These are phyloP conservation scores for Fusarium falciforme DNA, from an alignment of 2,329 filamentous ascomycete genomes.

Conservation along the genomic window DNA sequence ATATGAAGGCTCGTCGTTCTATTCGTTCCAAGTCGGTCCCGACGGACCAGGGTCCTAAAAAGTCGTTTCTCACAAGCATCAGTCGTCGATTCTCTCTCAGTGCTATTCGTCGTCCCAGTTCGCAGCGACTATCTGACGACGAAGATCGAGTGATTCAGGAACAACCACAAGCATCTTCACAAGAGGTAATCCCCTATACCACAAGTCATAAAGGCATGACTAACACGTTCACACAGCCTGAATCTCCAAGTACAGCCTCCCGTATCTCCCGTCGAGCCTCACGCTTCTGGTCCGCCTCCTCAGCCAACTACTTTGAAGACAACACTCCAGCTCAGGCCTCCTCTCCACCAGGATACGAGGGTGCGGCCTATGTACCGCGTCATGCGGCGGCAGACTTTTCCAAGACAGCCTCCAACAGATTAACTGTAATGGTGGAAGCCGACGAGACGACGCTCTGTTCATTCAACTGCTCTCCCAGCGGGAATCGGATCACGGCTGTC, in stretches of 20 bases:
- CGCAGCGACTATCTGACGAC: conserved; percentile 26
- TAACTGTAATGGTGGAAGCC: conserved; percentile 31
- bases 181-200: conserved; percentile 3
- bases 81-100: conserved; percentile 27
- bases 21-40: conserved; percentile 32
- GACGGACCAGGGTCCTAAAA: conserved; percentile 6
- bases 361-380: conserved; percentile 43
- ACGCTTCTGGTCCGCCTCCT: conserved; percentile 38
- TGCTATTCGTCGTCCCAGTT: conserved; percentile 8
- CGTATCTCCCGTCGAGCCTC: conserved; percentile 35
- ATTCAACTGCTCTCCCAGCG: conserved; percentile 13
- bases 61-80: conserved; percentile 27
- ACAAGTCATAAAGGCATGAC: background rate
- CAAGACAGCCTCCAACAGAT: conserved; percentile 33
- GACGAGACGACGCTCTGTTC: conserved; percentile 41
- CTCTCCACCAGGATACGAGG: conserved; percentile 11
- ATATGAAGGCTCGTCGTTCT: conserved; percentile 27
- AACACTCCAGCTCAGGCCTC: conserved; percentile 10
- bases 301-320: conserved; percentile 34
- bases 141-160: conserved; percentile 11
- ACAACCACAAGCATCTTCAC: conserved; percentile 8
- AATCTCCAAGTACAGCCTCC: background rate
- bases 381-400: conserved; percentile 47
- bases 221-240: conserved; percentile 9
- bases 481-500: background rate